phyloP scores from a whole-genome alignment of 345 rosid genomes.

The Pseudoturritis turrita region DNA sequence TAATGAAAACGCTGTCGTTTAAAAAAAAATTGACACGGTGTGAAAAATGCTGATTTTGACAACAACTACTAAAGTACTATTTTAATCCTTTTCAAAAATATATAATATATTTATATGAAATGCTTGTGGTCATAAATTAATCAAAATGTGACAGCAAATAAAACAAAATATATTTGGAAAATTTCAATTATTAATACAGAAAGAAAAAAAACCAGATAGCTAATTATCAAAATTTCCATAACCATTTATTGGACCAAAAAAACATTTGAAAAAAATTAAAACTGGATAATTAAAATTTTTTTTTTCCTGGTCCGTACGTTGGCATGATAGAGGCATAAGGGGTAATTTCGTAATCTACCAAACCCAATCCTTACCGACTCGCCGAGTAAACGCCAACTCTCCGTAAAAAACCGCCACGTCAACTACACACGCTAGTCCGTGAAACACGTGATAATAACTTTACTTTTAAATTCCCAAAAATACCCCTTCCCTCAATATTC shows the following conservation, averaged over 20 bases:
- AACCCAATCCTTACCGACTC: not conserved
- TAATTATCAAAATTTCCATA: too few species aligned
- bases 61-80: not conserved
- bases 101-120: not conserved
- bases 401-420: not conserved
- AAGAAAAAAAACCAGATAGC: too few species aligned
- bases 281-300: too few species aligned
- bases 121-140: not conserved
- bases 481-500: conserved; percentile 10
- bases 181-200: too few species aligned
- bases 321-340: not conserved
- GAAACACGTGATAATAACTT: not conserved
- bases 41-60: not conserved
- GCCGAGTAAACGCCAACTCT: conserved; percentile 8
- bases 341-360: conserved; percentile 1
- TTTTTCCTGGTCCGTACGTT: not conserved
- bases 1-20: not conserved
- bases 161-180: not conserved
- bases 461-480: not conserved
- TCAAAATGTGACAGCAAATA: not conserved
- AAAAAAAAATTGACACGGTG: not conserved
- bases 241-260: too few species aligned
- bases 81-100: not conserved
- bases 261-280: too few species aligned
- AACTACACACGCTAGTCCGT: not conserved